Conservation (phyloP, 768 basidiomycete species). For the Suillus bovinus region DNA sequence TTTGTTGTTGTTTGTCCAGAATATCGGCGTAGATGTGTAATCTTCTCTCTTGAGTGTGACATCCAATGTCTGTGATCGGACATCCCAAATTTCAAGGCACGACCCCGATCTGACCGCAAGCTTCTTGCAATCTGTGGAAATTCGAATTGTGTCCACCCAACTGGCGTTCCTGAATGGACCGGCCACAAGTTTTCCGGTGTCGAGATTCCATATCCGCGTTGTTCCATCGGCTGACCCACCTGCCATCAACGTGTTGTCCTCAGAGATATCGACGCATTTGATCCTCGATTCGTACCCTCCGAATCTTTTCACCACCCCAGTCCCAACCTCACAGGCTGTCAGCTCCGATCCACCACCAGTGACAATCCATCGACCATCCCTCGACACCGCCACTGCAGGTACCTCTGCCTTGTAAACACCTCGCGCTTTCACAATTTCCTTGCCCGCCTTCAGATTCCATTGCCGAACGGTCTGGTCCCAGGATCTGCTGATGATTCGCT, state of each 20-base stretch:
- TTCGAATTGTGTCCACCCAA: not conserved
- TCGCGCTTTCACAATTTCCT: too few species aligned
- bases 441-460: too few species aligned
- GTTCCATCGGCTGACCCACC: rapidly evolving
- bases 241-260: not conserved
- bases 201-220: not conserved
- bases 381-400: too few species aligned
- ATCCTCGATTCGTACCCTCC: rapidly evolving
- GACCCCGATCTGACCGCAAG: not conserved
- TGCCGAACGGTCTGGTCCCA: too few species aligned
- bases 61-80: not conserved
- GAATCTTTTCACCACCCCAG: not conserved
- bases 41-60: too few species aligned
- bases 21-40: not conserved
- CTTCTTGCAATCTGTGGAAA: not conserved
- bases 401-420: too few species aligned
- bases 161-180: not conserved
- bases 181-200: not conserved
- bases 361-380: too few species aligned
- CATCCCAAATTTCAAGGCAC: not conserved
- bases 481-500: too few species aligned
- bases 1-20: not conserved
- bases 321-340: not conserved
- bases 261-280: not conserved
- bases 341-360: not conserved